Conservation (phyloP, 2,329 filamentous ascomycete species). For the Epicoccum sorghinum region DNA sequence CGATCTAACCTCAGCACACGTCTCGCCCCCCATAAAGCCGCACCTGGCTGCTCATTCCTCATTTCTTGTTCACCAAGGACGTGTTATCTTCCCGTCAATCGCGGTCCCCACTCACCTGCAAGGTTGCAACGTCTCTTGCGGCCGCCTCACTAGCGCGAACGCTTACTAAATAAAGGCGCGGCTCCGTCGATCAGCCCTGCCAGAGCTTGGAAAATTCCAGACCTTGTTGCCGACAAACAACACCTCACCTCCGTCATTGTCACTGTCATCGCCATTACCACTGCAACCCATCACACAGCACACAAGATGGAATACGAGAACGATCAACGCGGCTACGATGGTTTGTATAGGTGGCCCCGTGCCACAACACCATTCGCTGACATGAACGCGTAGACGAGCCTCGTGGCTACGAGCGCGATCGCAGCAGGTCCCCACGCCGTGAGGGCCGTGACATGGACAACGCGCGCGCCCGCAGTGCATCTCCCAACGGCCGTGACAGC, state of each 20-base stretch:
- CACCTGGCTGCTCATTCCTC: constrained; percentile 3
- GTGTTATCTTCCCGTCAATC: background rate
- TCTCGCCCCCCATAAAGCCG: constrained; percentile 4
- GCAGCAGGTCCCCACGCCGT: constrained; percentile 68
- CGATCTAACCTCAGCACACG: constrained; percentile 9
- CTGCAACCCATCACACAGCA: constrained; percentile 44
- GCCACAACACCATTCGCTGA: constrained; percentile 23
- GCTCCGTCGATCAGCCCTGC: constrained; percentile 41
- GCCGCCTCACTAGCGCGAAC: constrained; percentile 32
- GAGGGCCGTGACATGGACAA: constrained; percentile 58
- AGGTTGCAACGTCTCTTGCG: constrained; percentile 24
- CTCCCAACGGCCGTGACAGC: constrained; percentile 63
- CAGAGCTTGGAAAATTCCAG: constrained; percentile 36
- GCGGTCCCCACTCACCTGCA: constrained; percentile 28
- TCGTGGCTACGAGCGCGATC: constrained; percentile 68
- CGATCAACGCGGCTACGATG: constrained; percentile 69
- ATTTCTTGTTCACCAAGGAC: background rate
- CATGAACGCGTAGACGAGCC: constrained; percentile 57
- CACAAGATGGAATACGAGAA: constrained; percentile 68
- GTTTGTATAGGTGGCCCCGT: constrained; percentile 52
- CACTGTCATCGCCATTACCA: constrained; percentile 15
- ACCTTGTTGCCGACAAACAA: constrained; percentile 27
- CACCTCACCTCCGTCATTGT: constrained; percentile 26
- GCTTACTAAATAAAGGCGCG: constrained; percentile 38
- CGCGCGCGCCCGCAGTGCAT: constrained; percentile 68